These are phyloP conservation scores for Fusarium nematophilum DNA, from an alignment of 2,329 filamentous ascomycete genomes.

Conservation along the genomic window DNA sequence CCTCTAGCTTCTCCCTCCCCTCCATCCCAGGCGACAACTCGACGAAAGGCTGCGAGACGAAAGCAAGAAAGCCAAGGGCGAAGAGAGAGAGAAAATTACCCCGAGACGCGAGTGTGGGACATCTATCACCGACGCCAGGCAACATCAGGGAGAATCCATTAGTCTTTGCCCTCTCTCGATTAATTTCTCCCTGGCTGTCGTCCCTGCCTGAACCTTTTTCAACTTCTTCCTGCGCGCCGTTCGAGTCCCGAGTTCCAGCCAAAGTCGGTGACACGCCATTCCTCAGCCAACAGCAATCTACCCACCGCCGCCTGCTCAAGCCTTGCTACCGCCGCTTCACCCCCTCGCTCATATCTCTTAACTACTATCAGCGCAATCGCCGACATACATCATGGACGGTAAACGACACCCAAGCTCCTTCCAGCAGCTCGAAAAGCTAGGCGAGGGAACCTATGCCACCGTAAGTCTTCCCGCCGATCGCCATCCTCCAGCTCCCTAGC, in stretches of 20 bases:
- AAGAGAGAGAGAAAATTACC: background rate
- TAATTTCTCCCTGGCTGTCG: slow-evolving; percentile 1
- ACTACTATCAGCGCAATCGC: background rate
- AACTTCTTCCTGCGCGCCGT: background rate
- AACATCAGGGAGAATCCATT: slow-evolving; percentile 11
- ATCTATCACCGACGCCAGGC: slow-evolving; percentile 16
- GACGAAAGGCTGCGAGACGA: slow-evolving; percentile 17
- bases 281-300: slow-evolving; percentile 9
- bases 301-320: slow-evolving; percentile 12
- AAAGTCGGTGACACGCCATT: slow-evolving; percentile 30
- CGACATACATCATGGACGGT: slow-evolving; percentile 77
- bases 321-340: background rate
- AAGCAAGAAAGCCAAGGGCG: slow-evolving; percentile 25
- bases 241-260: slow-evolving; percentile 3
- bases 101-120: slow-evolving; percentile 4
- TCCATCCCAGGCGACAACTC: slow-evolving; percentile 27
- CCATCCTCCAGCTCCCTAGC: background rate
- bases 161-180: slow-evolving; percentile 1
- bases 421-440: slow-evolving; percentile 98
- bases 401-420: slow-evolving; percentile 95
- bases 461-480: slow-evolving; percentile 62
- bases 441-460: slow-evolving; percentile 98
- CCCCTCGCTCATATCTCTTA: slow-evolving; percentile 6
- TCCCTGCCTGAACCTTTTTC: background rate
- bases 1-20: slow-evolving; percentile 3